phyloP scores from a whole-genome alignment of 1,139 yeast genomes.

The Yamadazyma trypodendri region DNA sequence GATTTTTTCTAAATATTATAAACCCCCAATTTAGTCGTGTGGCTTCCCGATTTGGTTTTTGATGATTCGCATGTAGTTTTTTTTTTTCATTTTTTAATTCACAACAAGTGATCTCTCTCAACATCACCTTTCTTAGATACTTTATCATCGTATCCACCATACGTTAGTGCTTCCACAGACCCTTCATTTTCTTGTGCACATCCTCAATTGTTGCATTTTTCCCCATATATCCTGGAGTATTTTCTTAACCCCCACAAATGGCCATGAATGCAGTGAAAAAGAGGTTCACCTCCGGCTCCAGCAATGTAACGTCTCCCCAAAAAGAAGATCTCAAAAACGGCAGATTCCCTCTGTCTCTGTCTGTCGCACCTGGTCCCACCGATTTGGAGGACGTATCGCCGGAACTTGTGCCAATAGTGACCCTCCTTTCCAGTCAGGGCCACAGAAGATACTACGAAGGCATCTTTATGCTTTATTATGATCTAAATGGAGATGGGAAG shows the following conservation, averaged over 20 bases:
- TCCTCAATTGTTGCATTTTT: too few species aligned
- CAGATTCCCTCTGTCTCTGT: constrained; percentile 3
- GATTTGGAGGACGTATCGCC: constrained; percentile 45
- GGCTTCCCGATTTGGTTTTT: constrained; percentile 1
- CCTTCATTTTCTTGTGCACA: too few species aligned
- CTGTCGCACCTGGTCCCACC: constrained; percentile 3
- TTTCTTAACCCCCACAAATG: too few species aligned
- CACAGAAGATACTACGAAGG: constrained; percentile 78
- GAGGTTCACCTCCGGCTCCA: constrained; percentile 19
- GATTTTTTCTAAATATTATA: neutral
- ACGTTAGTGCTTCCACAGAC: too few species aligned
- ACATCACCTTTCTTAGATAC: neutral
- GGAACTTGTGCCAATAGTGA: constrained; percentile 73
- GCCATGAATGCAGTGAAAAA: constrained; percentile 23
- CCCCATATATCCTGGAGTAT: too few species aligned
- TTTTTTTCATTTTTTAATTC: neutral
- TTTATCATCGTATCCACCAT: neutral
- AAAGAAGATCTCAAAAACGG: constrained; percentile 11
- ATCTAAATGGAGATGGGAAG: constrained; percentile 77
- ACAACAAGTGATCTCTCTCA: neutral
- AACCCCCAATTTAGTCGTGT: neutral
- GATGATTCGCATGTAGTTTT: constrained; percentile 1
- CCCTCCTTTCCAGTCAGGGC: constrained; percentile 67
- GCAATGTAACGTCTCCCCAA: constrained; percentile 13
- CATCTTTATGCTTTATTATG: constrained; percentile 68